Conservation (phyloP, 2,329 filamentous ascomycete genomes). For the Apiospora sp. region DNA sequence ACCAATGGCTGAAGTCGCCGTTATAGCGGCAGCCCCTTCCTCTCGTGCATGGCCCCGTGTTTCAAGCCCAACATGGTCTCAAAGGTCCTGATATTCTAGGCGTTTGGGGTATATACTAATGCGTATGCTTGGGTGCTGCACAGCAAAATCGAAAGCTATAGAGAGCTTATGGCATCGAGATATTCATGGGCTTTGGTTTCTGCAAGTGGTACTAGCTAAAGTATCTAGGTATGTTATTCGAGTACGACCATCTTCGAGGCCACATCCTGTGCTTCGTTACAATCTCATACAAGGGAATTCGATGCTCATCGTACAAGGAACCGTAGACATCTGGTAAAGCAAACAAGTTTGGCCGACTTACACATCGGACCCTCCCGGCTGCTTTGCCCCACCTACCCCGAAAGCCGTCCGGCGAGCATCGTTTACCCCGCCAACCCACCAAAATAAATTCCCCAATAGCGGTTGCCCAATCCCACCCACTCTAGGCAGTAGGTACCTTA, state of each 20-base stretch:
- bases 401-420: not conserved
- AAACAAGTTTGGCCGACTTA: not conserved
- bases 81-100: not conserved
- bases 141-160: too few species aligned
- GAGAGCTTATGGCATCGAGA: not conserved
- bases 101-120: too few species aligned
- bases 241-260: too few species aligned
- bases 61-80: not conserved
- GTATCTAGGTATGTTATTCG: too few species aligned
- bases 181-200: not conserved
- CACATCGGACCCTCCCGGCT: not conserved
- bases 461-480: conserved; percentile 34
- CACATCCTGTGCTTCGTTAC: too few species aligned
- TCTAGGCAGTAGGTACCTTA: conserved; percentile 20
- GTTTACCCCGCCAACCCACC: conserved; percentile 45
- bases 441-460: conserved; percentile 40
- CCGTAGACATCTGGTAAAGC: not conserved
- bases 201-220: not conserved
- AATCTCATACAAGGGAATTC: too few species aligned
- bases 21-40: not conserved
- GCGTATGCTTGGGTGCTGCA: too few species aligned
- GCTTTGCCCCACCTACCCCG: conserved; percentile 1
- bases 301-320: not conserved
- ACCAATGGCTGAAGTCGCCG: not conserved
- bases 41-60: not conserved